Base-by-base conservation (phyloP, 169 alveolate genomes). In the Besnoitia besnoiti region DNA sequence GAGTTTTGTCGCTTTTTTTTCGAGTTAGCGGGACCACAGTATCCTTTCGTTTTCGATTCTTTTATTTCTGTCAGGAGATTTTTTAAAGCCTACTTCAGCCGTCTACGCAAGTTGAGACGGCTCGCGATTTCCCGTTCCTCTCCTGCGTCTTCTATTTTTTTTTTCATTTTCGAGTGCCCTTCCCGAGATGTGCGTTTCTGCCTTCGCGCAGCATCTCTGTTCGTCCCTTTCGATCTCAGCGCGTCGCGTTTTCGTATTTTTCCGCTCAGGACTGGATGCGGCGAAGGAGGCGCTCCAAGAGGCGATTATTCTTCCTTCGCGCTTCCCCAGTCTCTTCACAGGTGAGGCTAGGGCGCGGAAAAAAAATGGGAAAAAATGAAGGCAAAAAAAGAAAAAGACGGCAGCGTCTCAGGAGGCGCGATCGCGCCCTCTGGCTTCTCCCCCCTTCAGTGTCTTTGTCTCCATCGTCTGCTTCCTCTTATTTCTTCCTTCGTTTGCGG, bases 281-380 rank as follows among this genome's bases (percentile, higher is more conserved):
- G 99, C 99, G 30, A 98, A 98, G 93, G 94, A 95, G 62, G 96
- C 98, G 16, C 95, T 98, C 82, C 95, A 97, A 92, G 99, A 98
- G 92, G 98, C 99, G 37, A 98, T 97, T 61, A 97, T 98, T 33
- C 95, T 97, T 47, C 99, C 99, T 3, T 96, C 98, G 8, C 97
- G 96, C 94, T 98, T 97, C 92, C 99, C 99, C 19, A 97, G 97
- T 92, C 95, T 97, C 62, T 98, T 98, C 93, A 95, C 97, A 42
- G 99, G 98, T 46, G 85, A 84, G 88, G 42, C n/a, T 42, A 35
- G 7, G 14, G 82, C 46, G n/a, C n/a, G 14, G 39, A 62, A 62
- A 33, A 62, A 62, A 62, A 62, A 27, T 73, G 67, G 24, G 67
- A 51, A 51, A 51, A 24, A 51, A 51, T 16, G 67, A 51, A 51